phyloP scores from a whole-genome alignment of 495 filamentous ascomycete genomes.

The Talaromyces proteolyticus region DNA sequence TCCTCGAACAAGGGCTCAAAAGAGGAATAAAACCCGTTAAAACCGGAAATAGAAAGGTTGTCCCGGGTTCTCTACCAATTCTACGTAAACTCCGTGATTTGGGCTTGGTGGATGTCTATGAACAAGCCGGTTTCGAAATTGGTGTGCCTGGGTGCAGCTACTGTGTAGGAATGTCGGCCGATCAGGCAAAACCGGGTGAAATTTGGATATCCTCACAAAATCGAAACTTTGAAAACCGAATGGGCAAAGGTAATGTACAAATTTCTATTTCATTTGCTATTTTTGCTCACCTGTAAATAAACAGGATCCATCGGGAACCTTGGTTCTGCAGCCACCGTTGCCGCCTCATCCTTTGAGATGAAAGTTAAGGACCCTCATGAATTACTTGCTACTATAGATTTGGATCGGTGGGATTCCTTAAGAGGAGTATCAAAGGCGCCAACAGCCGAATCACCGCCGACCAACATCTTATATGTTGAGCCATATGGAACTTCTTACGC shows the following conservation, averaged over 20 bases:
- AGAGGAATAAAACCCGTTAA: slow-evolving; percentile 16
- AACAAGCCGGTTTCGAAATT: slow-evolving; percentile 33
- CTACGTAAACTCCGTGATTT: slow-evolving; percentile 21
- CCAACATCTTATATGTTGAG: neutral
- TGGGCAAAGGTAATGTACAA: slow-evolving; percentile 32
- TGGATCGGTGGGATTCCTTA: slow-evolving; percentile 14
- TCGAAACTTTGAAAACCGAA: slow-evolving; percentile 42
- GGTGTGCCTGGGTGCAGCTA: slow-evolving; percentile 39
- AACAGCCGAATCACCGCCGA: too few relatives aligned
- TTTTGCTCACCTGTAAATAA: neutral
- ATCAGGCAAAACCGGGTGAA: slow-evolving; percentile 32
- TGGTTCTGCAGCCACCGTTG: slow-evolving; percentile 33
- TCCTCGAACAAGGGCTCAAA: slow-evolving; percentile 30
- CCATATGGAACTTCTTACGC: neutral
- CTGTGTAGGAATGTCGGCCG: slow-evolving; percentile 40
- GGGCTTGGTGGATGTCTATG: slow-evolving; percentile 31
- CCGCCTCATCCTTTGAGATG: slow-evolving; percentile 35
- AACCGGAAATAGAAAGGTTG: slow-evolving; percentile 30
- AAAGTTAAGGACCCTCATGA: slow-evolving; percentile 23
- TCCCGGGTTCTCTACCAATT: slow-evolving; percentile 34
- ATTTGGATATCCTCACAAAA: slow-evolving; percentile 42
- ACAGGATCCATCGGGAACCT: slow-evolving; percentile 36
- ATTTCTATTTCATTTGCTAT: neutral
- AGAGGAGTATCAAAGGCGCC: neutral
- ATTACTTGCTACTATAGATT: slow-evolving; percentile 20